Evolutionary conservation across 495 filamentous ascomycete species (phyloP), one percentile per base, ranked within the genome.

Genomic region (Trichocladium uniseriatum): DNA sequence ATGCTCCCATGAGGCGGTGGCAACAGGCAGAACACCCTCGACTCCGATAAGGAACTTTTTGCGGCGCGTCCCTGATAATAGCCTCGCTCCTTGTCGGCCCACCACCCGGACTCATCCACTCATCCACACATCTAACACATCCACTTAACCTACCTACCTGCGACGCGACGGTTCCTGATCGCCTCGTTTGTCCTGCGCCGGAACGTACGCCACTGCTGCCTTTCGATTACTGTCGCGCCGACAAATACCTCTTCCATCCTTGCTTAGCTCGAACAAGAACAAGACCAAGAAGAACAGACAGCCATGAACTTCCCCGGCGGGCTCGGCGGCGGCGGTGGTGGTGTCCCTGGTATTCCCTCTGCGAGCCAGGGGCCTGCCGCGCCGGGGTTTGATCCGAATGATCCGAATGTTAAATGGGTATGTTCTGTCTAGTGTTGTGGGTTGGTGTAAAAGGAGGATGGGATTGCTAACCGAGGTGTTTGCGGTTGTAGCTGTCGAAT

Each of bases 351-450:
- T 6, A 28, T 48, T 22, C 54, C 53, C 10, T 32, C 36, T 16
- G 37, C 43, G 5, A 37, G 45, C 7, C 49, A 27, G 27, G 20
- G 48, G 16, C 14, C 40, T 28, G 49, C 38, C 34, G 16, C 16
- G 37, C 46, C 49, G 31, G 55, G 51, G 29, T 68, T 58, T 36
- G 62, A 69, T 43, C 66, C 63, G 10, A 69, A 68, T 34, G 69
- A 72, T 51, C 66, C 69, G 8, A 72, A 67, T 32, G 48, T 72
- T 28, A 73, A 72, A 53, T 51, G 41, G 56, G 55, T 60, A 48
- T 27, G 42, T 52, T n/a, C n/a, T n/a, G n/a, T n/a, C n/a, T n/a
- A n/a, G n/a, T n/a, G n/a, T n/a, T n/a, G n/a, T n/a, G n/a, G n/a
- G n/a, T n/a, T n/a, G n/a, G n/a, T n/a, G n/a, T n/a, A n/a, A n/a